Percentiles rank a stretch among this genome's conserved stretches.
phyloP scores from a whole-genome alignment of 2,329 filamentous ascomycete genomes.

The Atkinsonella hypoxylon region DNA sequence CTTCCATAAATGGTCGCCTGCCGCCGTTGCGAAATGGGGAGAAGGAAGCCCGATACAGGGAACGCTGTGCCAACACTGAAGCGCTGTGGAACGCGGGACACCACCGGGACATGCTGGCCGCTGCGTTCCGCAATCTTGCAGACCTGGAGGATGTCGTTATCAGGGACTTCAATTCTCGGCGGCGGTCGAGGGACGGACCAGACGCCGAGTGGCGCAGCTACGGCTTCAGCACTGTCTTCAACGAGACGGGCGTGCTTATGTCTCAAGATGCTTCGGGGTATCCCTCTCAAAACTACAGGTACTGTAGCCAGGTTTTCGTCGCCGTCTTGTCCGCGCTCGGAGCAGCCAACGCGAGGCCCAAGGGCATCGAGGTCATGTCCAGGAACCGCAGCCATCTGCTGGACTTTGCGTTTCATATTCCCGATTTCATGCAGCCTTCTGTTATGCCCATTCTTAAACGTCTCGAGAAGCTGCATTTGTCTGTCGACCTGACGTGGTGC shows the following conservation, averaged over 20 bases:
- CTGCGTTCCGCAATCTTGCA: slow-evolving; percentile 41
- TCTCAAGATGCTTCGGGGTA: slow-evolving; percentile 5
- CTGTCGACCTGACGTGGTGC: slow-evolving; percentile 13
- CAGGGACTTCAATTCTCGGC: slow-evolving; percentile 42
- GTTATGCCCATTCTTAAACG: slow-evolving; percentile 29
- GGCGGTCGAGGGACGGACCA: slow-evolving; percentile 36
- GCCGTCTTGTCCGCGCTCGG: slow-evolving; percentile 31
- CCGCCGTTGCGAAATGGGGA: slow-evolving; percentile 6
- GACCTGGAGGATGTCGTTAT: slow-evolving; percentile 46
- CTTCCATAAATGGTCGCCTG: too few relatives aligned
- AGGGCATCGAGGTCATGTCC: slow-evolving; percentile 36
- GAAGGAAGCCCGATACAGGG: slow-evolving; percentile 9
- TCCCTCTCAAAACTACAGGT: slow-evolving; percentile 10
- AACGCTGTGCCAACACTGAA: slow-evolving; percentile 13
- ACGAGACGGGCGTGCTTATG: slow-evolving; percentile 20
- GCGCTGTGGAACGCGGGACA: slow-evolving; percentile 30
- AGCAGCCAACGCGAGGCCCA: slow-evolving; percentile 23
- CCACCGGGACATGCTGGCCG: slow-evolving; percentile 40
- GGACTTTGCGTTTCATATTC: slow-evolving; percentile 34
- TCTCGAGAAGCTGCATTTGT: slow-evolving; percentile 31
- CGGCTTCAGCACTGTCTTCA: slow-evolving; percentile 28
- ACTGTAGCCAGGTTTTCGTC: slow-evolving; percentile 25
- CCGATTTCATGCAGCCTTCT: slow-evolving; percentile 22
- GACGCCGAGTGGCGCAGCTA: slow-evolving; percentile 40
- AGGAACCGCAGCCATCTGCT: slow-evolving; percentile 19